These are phyloP conservation scores for Rhamnella rubrinervis DNA, from an alignment of 331 rosid genomes.

Conservation along the genomic window DNA sequence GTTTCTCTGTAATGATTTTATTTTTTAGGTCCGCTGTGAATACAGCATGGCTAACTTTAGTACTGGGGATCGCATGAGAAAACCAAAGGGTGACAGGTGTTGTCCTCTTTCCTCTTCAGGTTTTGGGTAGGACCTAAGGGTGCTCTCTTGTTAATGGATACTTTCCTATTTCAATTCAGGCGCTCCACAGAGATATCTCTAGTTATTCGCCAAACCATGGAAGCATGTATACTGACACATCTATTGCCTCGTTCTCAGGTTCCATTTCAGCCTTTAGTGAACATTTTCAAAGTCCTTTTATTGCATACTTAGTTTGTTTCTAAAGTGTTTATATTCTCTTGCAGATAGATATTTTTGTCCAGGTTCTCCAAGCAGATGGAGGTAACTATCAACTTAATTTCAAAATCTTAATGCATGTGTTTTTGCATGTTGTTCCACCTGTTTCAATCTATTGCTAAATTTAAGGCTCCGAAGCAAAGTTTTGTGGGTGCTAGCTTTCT, in stretches of 20 bases:
- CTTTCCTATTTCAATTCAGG: constrained; percentile 39
- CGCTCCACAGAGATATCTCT: constrained; percentile 89
- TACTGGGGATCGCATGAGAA: constrained; percentile 92
- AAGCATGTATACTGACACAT: constrained; percentile 77
- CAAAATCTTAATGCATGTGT: neutral
- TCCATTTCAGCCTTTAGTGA: constrained; percentile 17
- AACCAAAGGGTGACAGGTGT: constrained; percentile 89
- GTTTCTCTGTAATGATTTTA: neutral
- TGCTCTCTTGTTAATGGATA: constrained; percentile 19
- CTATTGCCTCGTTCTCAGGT: constrained; percentile 95
- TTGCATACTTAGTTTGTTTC: constrained; percentile 2
- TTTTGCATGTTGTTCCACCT: neutral
- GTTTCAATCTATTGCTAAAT: neutral
- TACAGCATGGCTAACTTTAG: constrained; percentile 94
- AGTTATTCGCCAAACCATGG: constrained; percentile 91
- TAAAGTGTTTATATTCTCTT: constrained; percentile 13
- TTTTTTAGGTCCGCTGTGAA: constrained; percentile 74
- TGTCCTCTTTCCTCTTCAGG: neutral
- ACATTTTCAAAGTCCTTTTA: constrained; percentile 17
- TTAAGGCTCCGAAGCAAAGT: too few relatives aligned
- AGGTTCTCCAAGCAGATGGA: constrained; percentile 97
- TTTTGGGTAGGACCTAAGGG: neutral
- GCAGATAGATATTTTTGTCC: constrained; percentile 92
- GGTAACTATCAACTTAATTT: constrained; percentile 37
- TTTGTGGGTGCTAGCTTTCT: too few relatives aligned